A percentile compares a stretch with the other conserved stretches of the same genome.
Evolutionary conservation across 2,329 filamentous ascomycete species (phyloP).

Genomic region (Bimuria novae-zelandiae): DNA sequence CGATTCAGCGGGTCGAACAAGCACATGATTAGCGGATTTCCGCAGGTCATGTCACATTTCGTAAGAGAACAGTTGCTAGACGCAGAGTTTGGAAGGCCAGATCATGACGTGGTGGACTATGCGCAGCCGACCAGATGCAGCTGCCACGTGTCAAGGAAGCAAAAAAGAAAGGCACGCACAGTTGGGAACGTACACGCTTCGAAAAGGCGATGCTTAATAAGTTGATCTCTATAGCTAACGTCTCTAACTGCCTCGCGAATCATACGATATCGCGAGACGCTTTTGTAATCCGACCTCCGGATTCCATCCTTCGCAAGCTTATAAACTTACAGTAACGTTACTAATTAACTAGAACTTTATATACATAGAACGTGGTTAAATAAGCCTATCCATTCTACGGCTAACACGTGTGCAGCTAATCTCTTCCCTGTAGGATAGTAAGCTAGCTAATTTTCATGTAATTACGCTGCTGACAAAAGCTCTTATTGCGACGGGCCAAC

Average conservation of each 20-base stretch:
- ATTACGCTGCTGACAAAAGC: no score
- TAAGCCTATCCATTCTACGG: no score
- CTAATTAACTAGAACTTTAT: no score
- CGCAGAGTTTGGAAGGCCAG: constrained; percentile 14
- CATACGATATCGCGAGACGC: background rate
- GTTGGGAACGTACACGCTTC: constrained; percentile 1
- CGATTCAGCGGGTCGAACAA: constrained; percentile 7
- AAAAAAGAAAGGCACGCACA: constrained; percentile 15
- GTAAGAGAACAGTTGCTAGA: constrained; percentile 16
- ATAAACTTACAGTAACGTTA: background rate
- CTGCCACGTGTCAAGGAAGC: constrained; percentile 1
- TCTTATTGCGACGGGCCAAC: no score
- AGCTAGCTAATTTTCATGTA: no score
- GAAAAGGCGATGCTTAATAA: constrained; percentile 7
- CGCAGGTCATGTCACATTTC: constrained; percentile 11
- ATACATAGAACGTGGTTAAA: no score
- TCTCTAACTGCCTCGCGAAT: background rate
- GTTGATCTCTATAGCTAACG: background rate
- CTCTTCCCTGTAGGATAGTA: no score
- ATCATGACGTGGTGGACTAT: constrained; percentile 10
- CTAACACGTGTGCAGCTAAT: no score
- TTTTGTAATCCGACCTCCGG: background rate
- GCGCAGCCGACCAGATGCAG: constrained; percentile 5
- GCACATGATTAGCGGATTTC: constrained; percentile 21
- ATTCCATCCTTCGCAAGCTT: background rate